Conservation (phyloP, 805 yeast genomes). For the Komagataella mondaviorum region DNA sequence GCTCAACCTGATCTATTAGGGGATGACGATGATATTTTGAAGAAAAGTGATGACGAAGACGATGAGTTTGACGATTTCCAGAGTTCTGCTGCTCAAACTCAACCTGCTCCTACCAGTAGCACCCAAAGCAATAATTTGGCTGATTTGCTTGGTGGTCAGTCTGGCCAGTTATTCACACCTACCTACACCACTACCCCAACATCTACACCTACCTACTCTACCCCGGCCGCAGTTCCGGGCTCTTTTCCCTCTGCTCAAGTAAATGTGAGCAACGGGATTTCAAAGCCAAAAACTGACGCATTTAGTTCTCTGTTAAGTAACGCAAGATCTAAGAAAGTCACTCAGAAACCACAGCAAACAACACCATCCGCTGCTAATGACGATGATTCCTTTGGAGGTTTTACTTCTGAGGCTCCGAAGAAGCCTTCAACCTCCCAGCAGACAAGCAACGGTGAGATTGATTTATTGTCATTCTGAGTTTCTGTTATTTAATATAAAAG, state of each 20-base stretch:
- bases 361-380: constrained; percentile 4
- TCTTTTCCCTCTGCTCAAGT: constrained; percentile 18
- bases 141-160: constrained; percentile 12
- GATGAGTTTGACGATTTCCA: constrained; percentile 80
- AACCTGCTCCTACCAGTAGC: constrained; percentile 7
- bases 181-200: constrained; percentile 9
- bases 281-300: constrained; percentile 35
- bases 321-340: constrained; percentile 35
- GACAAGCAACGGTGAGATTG: constrained; percentile 25
- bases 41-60: constrained; percentile 35
- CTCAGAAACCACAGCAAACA: constrained; percentile 2
- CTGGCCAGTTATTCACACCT: constrained; percentile 7
- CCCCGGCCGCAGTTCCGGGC: neutral
- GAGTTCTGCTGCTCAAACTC: constrained; percentile 27
- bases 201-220: constrained; percentile 3
- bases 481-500: neutral
- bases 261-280: constrained; percentile 8
- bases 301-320: constrained; percentile 57
- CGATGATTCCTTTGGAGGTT: constrained; percentile 20
- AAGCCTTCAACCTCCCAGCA: constrained; percentile 3
- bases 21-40: neutral
- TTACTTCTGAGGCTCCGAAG: constrained; percentile 9
- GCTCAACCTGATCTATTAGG: constrained; percentile 11
- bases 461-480: constrained; percentile 30
- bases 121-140: constrained; percentile 20